Percentiles rank a stretch among this genome's conserved stretches.
phyloP scores from a whole-genome alignment of 1,139 yeast species.

The Saccharomyces pastorianus region DNA sequence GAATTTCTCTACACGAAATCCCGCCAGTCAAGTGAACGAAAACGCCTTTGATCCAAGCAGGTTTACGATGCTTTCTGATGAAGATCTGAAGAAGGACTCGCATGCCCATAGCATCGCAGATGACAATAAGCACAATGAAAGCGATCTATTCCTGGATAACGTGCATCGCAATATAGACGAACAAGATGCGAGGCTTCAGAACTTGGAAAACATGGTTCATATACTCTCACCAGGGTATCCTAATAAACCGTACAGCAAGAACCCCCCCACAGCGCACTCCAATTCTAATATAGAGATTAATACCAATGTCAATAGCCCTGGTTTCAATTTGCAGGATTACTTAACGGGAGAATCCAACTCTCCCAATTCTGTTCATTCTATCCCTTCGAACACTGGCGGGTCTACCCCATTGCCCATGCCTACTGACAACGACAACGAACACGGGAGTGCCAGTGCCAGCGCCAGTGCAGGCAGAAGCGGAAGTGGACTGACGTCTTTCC shows the following conservation, averaged over 20 bases:
- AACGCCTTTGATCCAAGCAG: not conserved
- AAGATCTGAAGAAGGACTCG: not conserved
- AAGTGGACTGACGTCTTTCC: slow-evolving; percentile 3
- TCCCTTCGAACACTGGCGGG: not conserved
- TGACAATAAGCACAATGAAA: not conserved
- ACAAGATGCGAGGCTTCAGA: slow-evolving; percentile 29
- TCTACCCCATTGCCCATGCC: slow-evolving; percentile 1
- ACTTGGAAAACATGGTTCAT: slow-evolving; percentile 23
- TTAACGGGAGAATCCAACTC: slow-evolving; percentile 6
- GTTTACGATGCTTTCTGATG: not conserved
- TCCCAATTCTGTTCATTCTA: not conserved
- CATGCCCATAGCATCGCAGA: not conserved
- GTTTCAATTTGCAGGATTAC: slow-evolving; percentile 13
- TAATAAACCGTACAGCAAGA: not conserved
- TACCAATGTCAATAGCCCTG: slow-evolving; percentile 1
- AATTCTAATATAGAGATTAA: not conserved
- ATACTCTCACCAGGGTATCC: slow-evolving; percentile 11
- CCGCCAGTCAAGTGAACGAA: not conserved
- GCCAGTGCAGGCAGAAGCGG: slow-evolving; percentile 5
- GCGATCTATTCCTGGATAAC: slow-evolving; percentile 20
- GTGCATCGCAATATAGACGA: slow-evolving; percentile 20
- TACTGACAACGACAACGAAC: not conserved
- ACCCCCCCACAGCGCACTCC: not conserved
- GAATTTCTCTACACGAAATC: not conserved
- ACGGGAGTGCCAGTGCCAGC: not conserved